Evolutionary conservation across 352 stramenopile species (phyloP).

Genomic region (Phytophthora rubi): DNA sequence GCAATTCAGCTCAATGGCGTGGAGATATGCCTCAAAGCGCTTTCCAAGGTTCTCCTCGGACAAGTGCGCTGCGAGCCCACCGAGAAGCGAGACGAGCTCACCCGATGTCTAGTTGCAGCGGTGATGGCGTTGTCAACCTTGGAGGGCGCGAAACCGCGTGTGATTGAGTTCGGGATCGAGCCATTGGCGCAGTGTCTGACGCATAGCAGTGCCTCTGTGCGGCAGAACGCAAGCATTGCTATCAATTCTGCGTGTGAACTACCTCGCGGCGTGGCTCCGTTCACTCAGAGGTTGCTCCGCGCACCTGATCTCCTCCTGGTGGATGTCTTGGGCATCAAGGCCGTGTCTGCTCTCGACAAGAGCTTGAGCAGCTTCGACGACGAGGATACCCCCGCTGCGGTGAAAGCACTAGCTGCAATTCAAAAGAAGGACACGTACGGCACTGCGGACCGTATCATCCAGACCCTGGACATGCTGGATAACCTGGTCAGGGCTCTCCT

Average conservation of each 20-base stretch:
- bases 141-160: conserved; percentile 68
- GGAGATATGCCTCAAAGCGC: conserved; percentile 59
- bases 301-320: conserved; percentile 48
- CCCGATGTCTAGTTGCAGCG: conserved; percentile 53
- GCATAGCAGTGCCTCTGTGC: conserved; percentile 44
- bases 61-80: conserved; percentile 43
- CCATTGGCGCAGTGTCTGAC: conserved; percentile 64
- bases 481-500: conserved; percentile 44
- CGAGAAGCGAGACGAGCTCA: conserved; percentile 51
- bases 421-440: conserved; percentile 25
- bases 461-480: conserved; percentile 62
- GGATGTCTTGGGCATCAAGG: conserved; percentile 60
- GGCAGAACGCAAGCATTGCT: conserved; percentile 59
- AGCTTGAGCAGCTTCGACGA: conserved; percentile 49
- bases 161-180: conserved; percentile 78
- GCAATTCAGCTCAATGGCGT: conserved; percentile 55
- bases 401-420: conserved; percentile 46
- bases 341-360: conserved; percentile 53
- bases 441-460: conserved; percentile 44
- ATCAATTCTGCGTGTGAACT: conserved; percentile 76
- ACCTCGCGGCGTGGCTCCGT: conserved; percentile 47
- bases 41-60: conserved; percentile 55
- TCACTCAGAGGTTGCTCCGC: conserved; percentile 49
- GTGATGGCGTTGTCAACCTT: conserved; percentile 76
- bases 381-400: conserved; percentile 50